Percentiles rank a stretch among this genome's conserved stretches.
These are phyloP conservation scores for Kwoniella europaea DNA, from an alignment of 768 basidiomycete genomes.

Conservation along the genomic window DNA sequence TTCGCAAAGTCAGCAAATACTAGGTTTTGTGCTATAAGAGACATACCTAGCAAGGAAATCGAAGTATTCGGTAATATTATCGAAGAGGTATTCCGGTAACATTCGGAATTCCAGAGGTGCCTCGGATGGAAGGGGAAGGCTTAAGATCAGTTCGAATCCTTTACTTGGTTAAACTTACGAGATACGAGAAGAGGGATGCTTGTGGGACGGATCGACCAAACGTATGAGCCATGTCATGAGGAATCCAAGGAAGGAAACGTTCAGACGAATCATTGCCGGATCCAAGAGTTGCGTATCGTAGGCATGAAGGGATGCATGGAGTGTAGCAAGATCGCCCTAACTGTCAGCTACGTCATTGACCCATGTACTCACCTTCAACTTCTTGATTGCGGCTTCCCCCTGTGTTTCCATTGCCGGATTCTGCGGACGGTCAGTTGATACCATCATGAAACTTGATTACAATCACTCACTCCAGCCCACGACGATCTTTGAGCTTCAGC, in stretches of 20 bases:
- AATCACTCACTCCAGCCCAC: slow-evolving; percentile 75
- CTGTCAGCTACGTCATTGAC: slow-evolving; percentile 1
- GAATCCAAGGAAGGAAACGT: slow-evolving; percentile 83
- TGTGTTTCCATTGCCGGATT: slow-evolving; percentile 76
- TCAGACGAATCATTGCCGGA: slow-evolving; percentile 78
- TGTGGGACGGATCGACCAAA: slow-evolving; percentile 77
- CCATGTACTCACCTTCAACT: slow-evolving; percentile 67
- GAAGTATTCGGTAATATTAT: slow-evolving; percentile 89
- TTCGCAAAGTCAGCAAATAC: background rate
- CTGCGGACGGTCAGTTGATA: background rate
- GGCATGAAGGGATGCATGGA: slow-evolving; percentile 74
- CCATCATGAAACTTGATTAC: slow-evolving; percentile 9
- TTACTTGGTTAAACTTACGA: slow-evolving; percentile 64
- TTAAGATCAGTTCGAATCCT: slow-evolving; percentile 52
- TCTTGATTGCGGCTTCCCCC: slow-evolving; percentile 75
- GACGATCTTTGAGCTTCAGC: slow-evolving; percentile 71
- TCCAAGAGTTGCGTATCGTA: slow-evolving; percentile 86
- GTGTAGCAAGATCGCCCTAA: slow-evolving; percentile 71
- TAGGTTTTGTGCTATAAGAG: background rate
- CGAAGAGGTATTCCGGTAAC: slow-evolving; percentile 90
- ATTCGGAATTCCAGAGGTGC: slow-evolving; percentile 83
- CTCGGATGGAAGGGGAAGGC: slow-evolving; percentile 81
- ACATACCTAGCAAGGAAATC: slow-evolving; percentile 79
- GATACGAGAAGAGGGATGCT: slow-evolving; percentile 72
- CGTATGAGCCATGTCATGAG: slow-evolving; percentile 92